phyloP scores from a whole-genome alignment of 768 basidiomycete species.

The Rhizopogon vinicolor region DNA sequence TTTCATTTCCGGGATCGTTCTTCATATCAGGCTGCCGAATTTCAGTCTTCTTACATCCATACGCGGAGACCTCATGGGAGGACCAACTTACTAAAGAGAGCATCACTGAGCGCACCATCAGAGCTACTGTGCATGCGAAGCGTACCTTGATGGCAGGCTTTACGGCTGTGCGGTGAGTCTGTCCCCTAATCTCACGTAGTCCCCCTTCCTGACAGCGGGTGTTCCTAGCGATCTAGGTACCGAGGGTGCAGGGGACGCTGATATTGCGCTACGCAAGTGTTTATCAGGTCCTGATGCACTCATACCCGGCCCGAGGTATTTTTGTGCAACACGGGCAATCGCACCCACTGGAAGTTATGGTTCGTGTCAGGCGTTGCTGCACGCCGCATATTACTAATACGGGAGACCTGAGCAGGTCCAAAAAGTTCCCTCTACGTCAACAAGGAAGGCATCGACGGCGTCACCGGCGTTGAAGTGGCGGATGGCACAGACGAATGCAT shows the following conservation, averaged over 20 bases:
- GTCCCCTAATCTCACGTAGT: background rate
- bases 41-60: conserved; percentile 58
- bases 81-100: conserved; percentile 59
- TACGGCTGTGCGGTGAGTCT: conserved; percentile 51
- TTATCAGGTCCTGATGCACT: conserved; percentile 41
- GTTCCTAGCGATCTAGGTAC: conserved; percentile 56
- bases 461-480: conserved; percentile 52
- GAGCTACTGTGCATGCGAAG: conserved; percentile 56
- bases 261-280: conserved; percentile 53
- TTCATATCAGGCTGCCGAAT: background rate
- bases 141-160: conserved; percentile 58
- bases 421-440: conserved; percentile 42
- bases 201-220: background rate
- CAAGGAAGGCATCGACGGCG: conserved; percentile 49
- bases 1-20: background rate
- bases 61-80: conserved; percentile 54
- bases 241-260: conserved; percentile 61
- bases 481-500: conserved; percentile 55
- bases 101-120: conserved; percentile 52
- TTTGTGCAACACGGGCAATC: conserved; percentile 55
- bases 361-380: conserved; percentile 16
- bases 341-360: conserved; percentile 60
- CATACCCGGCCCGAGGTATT: conserved; percentile 60
- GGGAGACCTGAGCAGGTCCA: conserved; percentile 37
- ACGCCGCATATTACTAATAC: background rate